These are phyloP conservation scores for Polyporus arcularius DNA, from an alignment of 768 basidiomycete genomes.

Conservation along the genomic window DNA sequence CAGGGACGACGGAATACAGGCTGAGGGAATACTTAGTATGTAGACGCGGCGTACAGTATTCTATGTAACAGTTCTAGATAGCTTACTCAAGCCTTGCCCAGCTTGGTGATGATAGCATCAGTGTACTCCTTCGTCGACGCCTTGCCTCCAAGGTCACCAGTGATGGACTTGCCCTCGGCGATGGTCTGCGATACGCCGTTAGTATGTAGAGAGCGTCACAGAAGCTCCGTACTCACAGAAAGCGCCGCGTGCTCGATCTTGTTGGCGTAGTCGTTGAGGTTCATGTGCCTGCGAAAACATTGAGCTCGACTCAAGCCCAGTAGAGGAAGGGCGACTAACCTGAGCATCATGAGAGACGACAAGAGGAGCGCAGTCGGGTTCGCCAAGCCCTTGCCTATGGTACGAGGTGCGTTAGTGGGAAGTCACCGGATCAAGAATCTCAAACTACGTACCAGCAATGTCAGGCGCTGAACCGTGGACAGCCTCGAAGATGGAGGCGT, in stretches of 20 bases:
- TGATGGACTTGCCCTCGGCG: constrained; percentile 93
- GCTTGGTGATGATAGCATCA: constrained; percentile 77
- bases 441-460: constrained; percentile 72
- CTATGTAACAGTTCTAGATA: constrained; percentile 14
- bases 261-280: constrained; percentile 75
- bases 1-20: constrained; percentile 8
- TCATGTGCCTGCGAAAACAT: constrained; percentile 77
- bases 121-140: constrained; percentile 90
- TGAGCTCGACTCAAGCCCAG: neutral
- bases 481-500: constrained; percentile 99
- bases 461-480: constrained; percentile 99
- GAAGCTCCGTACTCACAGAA: constrained; percentile 55
- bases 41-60: constrained; percentile 20
- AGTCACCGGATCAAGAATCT: neutral
- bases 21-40: neutral
- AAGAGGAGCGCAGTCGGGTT: constrained; percentile 99
- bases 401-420: constrained; percentile 8
- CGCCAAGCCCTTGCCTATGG: constrained; percentile 81
- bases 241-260: constrained; percentile 93
- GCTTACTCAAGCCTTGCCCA: constrained; percentile 36
- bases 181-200: constrained; percentile 67
- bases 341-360: constrained; percentile 97
- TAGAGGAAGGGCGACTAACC: constrained; percentile 48
- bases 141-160: constrained; percentile 94
- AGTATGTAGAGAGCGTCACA: neutral